Evolutionary conservation across 352 stramenopile genomes (phyloP), one percentile per base, ranked within the genome.

Genomic region (Phytophthora pisi): DNA sequence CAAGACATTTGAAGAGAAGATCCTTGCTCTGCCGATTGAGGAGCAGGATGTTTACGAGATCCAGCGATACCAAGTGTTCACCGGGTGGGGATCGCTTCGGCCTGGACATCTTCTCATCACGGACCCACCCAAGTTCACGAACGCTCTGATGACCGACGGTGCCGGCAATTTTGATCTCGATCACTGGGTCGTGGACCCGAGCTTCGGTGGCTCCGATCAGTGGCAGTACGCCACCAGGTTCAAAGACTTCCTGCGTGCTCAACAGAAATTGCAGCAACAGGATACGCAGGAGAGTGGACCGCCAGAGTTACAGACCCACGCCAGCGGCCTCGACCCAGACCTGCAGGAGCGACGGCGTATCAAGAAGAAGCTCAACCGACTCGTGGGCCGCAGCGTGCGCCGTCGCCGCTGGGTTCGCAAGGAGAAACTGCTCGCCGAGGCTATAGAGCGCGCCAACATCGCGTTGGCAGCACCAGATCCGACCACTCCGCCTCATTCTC

Each of bases 191-290:
- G 75, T 96, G 10, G 88, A 96, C 69, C 90, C 83, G 26, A 63
- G 74, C 7, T 89, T 92, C 23, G 88, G 86, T n/a, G 74, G 77
- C 34, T 69, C 70, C 10, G 86, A 93, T 73, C 83, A 94, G 57
- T 96, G 88, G 88, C 81, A 96, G 42, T 94, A 96, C 73, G 86
- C 81, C 5, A 93, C 86, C 20, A 91, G 86, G 66, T 94, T 96
- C 62, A 90, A 92, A 65, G 88, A 96, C 61, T 93, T 92, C 20
- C 51, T 92, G 56, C 81, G 82, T 1, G 83, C 84, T 4, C 79
- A 83, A n/a, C 70, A 91, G 36, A 75, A 79, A n/a, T 58, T 64
- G 7, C 61, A 81, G 20, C 57, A 81, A n/a, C 57, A 85, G 20
- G 66, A 72, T 2, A 38, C 53, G 20, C 16, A 53, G n/a, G 64